These are phyloP conservation scores for Exutisphaerella laricina DNA, from an alignment of 2,329 filamentous ascomycete genomes.

Conservation along the genomic window DNA sequence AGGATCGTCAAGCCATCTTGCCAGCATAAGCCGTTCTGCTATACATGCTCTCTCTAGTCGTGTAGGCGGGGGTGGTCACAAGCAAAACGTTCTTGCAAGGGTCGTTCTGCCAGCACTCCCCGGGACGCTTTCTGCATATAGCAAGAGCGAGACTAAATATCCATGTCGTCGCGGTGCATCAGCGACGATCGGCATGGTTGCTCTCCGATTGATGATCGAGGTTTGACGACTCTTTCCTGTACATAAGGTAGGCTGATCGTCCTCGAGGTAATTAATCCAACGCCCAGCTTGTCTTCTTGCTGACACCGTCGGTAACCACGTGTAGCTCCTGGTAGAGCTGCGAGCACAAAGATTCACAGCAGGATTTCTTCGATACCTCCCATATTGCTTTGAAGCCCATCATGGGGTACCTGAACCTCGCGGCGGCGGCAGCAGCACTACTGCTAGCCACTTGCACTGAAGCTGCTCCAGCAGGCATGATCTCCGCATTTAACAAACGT, in stretches of 20 bases:
- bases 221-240: too few species aligned
- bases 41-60: neutral
- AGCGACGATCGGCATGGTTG: neutral
- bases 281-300: too few species aligned
- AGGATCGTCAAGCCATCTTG: conserved; percentile 1
- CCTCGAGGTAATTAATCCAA: too few species aligned
- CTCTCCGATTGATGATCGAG: too few species aligned
- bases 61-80: conserved; percentile 6
- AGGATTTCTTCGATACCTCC: neutral
- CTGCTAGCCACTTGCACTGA: conserved; percentile 23
- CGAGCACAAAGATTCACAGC: neutral
- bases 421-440: conserved; percentile 21
- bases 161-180: neutral
- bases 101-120: neutral
- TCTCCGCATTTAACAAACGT: conserved; percentile 19
- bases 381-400: conserved; percentile 1
- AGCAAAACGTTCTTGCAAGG: neutral
- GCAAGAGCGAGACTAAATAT: neutral
- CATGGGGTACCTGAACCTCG: conserved; percentile 21
- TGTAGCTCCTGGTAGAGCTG: conserved; percentile 6
- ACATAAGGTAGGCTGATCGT: too few species aligned
- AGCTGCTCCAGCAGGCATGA: conserved; percentile 19
- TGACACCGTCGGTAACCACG: conserved; percentile 7
- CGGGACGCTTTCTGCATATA: neutral
- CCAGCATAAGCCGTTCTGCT: neutral